A percentile compares a stretch with the other conserved stretches of the same genome.
These are phyloP conservation scores for Zopfia rhizophila DNA, from an alignment of 2,329 filamentous ascomycete genomes.

Conservation along the genomic window DNA sequence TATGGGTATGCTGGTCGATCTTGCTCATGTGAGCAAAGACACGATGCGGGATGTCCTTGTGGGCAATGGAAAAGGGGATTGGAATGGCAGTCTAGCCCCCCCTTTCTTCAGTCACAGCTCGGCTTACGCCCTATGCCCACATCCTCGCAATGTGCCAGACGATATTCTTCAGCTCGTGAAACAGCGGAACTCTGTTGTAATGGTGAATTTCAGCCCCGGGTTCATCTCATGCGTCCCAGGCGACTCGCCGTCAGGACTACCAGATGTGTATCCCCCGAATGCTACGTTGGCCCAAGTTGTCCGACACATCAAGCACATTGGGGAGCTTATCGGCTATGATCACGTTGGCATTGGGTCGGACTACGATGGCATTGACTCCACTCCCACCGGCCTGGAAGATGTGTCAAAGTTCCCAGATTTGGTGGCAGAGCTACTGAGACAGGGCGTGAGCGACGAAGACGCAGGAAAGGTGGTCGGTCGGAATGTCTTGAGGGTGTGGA, in stretches of 20 bases:
- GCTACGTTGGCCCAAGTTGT: slow-evolving; percentile 81
- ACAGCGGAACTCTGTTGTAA: slow-evolving; percentile 77
- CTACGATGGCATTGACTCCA: slow-evolving; percentile 79
- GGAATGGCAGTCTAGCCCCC: slow-evolving; percentile 79
- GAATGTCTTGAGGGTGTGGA: slow-evolving; percentile 88
- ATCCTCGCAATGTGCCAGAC: slow-evolving; percentile 91
- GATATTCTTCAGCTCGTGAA: slow-evolving; percentile 82
- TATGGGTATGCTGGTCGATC: slow-evolving; percentile 91
- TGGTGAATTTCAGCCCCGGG: slow-evolving; percentile 88
- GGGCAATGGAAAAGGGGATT: slow-evolving; percentile 62
- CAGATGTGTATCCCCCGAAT: slow-evolving; percentile 73
- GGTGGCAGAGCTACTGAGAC: slow-evolving; percentile 76
- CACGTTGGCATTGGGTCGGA: slow-evolving; percentile 91
- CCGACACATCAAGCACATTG: slow-evolving; percentile 84
- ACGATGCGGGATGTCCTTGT: slow-evolving; percentile 87
- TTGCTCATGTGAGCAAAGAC: slow-evolving; percentile 80
- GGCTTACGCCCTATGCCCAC: slow-evolving; percentile 81
- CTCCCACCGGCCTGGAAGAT: slow-evolving; percentile 82
- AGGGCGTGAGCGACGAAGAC: slow-evolving; percentile 79
- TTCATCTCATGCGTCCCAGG: slow-evolving; percentile 80
- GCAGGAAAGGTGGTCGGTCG: slow-evolving; percentile 79
- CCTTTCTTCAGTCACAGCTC: slow-evolving; percentile 92
- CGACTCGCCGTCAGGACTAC: slow-evolving; percentile 70
- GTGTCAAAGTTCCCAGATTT: slow-evolving; percentile 85
- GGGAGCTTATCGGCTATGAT: slow-evolving; percentile 82